Base-by-base conservation (phyloP, 495 filamentous ascomycete species). In the Hyaloscypha bicolor region DNA sequence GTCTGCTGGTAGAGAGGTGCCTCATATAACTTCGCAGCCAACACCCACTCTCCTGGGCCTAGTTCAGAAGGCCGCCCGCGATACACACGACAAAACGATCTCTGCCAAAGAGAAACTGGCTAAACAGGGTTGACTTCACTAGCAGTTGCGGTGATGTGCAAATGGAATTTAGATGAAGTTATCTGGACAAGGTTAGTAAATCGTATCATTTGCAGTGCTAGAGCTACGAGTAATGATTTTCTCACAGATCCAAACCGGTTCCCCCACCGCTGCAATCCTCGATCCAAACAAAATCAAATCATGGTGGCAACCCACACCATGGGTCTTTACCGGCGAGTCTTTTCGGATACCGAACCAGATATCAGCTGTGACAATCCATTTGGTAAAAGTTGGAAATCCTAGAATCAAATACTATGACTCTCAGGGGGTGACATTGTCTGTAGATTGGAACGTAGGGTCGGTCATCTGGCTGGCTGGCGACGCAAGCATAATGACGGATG, bases 281-380 rank as follows among this genome's bases (percentile, higher is more conserved):
- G 30, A 55, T 55, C 30, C 19, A 55, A 55, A 55, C 53, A 55
- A 55, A 55, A 55, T 55, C 53, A 31, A 29, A 55, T 55, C 30
- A 55, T 55, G 19, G 19, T 55, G 19, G 53, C 8, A 25, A 29
- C 53, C 53, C 9, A 29, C 4, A 9, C 21, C 19, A 14, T 55
- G 21, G 8, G 30, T 55, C 53, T 31, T 55, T 2, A 55, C 53
- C 53, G 30, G 30, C 9, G 53, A n/a, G 21, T 55, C 53, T 55
- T 55, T 55, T 55, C 53, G 53, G 30, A 55, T 55, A 55, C 53
- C 22, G 8, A 31, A 14, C 22, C 3, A 55, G 9, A 55, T 31
- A 55, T 3, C 21, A 55, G 53, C 21, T 55, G 30, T 55, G 8
- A 14, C 19, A 55, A 55, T 55, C 21, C 53, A 6, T 55, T 55